These are phyloP conservation scores for Citeromyces matritensis DNA, from an alignment of 805 yeast species.

Conservation along the genomic window DNA sequence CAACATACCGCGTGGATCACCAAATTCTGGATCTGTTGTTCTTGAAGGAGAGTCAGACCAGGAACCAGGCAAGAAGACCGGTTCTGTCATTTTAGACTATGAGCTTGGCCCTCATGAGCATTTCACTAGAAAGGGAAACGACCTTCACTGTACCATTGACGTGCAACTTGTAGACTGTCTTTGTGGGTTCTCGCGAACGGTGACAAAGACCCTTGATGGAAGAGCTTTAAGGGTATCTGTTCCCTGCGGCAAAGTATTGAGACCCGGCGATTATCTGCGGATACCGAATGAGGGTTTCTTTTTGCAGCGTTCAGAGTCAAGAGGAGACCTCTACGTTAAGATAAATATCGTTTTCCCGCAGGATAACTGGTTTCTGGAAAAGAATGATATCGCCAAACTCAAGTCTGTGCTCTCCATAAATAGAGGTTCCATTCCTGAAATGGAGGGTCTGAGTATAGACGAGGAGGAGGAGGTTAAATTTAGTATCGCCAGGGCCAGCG, in stretches of 20 bases:
- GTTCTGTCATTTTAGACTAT: constrained; percentile 60
- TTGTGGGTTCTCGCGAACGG: constrained; percentile 59
- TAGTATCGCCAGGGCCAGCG: too few relatives aligned
- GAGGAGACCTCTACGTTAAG: constrained; percentile 60
- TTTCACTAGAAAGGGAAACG: constrained; percentile 45
- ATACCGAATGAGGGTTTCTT: constrained; percentile 51
- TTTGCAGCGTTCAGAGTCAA: constrained; percentile 10
- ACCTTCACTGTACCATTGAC: constrained; percentile 42
- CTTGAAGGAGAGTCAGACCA: constrained; percentile 67
- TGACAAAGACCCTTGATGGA: constrained; percentile 67
- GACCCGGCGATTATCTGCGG: constrained; percentile 58
- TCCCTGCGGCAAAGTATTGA: constrained; percentile 67
- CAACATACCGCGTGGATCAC: constrained; percentile 58
- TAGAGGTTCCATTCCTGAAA: too few relatives aligned
- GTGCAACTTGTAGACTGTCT: constrained; percentile 70
- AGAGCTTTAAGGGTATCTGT: constrained; percentile 50
- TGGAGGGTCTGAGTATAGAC: too few relatives aligned
- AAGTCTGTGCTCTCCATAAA: constrained; percentile 24
- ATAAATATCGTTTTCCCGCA: constrained; percentile 70
- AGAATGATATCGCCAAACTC: constrained; percentile 41
- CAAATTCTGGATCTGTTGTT: constrained; percentile 42
- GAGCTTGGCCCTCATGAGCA: constrained; percentile 26
- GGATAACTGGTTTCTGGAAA: constrained; percentile 75
- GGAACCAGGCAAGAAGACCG: constrained; percentile 55
- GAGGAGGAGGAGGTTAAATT: too few relatives aligned